A percentile compares a stretch with the other conserved stretches of the same genome.
Evolutionary conservation across 257 asterid genomes (phyloP).

Genomic region (Solanum stenotomum): DNA sequence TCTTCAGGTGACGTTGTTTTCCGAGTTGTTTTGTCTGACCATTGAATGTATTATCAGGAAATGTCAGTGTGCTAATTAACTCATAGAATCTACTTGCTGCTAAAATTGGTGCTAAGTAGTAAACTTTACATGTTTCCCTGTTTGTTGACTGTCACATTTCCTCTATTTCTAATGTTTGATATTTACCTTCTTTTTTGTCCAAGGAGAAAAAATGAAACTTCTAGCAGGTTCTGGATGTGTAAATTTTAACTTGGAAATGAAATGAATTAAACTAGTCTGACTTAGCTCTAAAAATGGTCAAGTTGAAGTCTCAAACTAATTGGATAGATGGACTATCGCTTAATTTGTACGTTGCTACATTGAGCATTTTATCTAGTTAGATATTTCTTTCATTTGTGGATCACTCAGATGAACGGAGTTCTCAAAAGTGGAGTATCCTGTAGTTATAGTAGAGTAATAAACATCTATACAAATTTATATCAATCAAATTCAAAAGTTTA

Average conservation of each 20-base stretch:
- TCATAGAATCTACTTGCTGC: not conserved
- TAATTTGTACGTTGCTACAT: not conserved
- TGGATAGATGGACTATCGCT: not conserved
- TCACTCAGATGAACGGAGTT: not conserved
- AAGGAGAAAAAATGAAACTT: not conserved
- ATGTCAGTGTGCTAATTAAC: not conserved
- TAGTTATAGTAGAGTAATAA: not conserved
- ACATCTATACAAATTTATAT: not conserved
- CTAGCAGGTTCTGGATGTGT: not conserved
- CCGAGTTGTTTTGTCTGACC: not conserved
- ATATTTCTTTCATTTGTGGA: not conserved
- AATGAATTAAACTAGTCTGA: not conserved
- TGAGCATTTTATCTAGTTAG: not conserved
- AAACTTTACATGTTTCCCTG: not conserved
- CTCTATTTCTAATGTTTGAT: not conserved
- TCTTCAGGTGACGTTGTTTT: conserved; percentile 54
- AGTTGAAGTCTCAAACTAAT: not conserved
- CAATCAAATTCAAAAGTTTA: not conserved
- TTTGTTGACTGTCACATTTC: not conserved
- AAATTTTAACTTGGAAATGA: not conserved
- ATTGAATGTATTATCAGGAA: not conserved
- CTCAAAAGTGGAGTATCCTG: not conserved
- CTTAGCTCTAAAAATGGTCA: not conserved
- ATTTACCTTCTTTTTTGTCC: not conserved
- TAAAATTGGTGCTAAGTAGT: not conserved